Evolutionary conservation across 108 stramenopile genomes (phyloP).

Genomic region (Skeletonema tropicum): DNA sequence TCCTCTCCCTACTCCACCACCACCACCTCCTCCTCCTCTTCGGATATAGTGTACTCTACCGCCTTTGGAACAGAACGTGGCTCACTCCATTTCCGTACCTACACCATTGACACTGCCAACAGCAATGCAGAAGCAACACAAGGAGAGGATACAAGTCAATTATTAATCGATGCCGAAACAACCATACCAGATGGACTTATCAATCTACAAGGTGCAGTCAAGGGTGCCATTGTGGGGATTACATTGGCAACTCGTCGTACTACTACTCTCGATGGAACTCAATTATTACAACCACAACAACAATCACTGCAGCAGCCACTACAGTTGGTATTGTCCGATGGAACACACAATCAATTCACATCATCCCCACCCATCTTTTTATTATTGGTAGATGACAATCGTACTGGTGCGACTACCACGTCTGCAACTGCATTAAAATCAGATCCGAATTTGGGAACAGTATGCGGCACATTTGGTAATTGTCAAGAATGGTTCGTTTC

Average conservation of each 20-base stretch:
- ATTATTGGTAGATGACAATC: conserved; percentile 80
- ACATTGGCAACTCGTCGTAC: conserved; percentile 29
- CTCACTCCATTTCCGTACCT: conserved; percentile 69
- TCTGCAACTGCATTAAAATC: neutral
- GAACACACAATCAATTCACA: neutral
- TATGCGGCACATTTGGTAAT: conserved; percentile 67
- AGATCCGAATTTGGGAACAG: conserved; percentile 44
- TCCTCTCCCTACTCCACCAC: no score
- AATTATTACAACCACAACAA: conserved; percentile 14
- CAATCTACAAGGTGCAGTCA: conserved; percentile 28
- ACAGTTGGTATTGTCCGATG: conserved; percentile 11
- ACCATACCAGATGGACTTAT: conserved; percentile 10
- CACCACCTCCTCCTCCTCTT: neutral
- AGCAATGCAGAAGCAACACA: neutral
- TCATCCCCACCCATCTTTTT: conserved; percentile 65
- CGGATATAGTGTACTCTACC: conserved; percentile 32
- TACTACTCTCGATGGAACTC: conserved; percentile 38
- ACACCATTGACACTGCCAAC: conserved; percentile 24
- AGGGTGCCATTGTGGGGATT: conserved; percentile 47
- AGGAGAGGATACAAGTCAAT: conserved; percentile 9
- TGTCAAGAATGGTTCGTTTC: conserved; percentile 69
- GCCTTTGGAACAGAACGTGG: conserved; percentile 83
- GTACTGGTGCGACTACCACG: conserved; percentile 30
- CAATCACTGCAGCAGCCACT: neutral
- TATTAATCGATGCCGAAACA: conserved; percentile 15